Conservation (phyloP, 192 early-diverging fungal species). For the Entomortierella beljakovae region DNA sequence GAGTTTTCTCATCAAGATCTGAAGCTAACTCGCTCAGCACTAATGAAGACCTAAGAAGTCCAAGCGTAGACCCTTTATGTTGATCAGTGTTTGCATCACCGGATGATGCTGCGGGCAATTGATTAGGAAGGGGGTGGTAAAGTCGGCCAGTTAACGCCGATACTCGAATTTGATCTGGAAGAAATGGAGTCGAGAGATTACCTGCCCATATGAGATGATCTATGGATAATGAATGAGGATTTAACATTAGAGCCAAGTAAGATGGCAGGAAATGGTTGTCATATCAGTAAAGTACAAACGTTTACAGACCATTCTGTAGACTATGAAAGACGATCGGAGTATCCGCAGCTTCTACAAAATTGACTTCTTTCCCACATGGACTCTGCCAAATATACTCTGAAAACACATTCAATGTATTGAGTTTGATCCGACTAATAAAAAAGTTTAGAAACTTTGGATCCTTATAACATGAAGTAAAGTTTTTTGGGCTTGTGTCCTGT, state of each 20-base stretch:
- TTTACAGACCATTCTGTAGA: constrained; percentile 9
- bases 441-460: constrained; percentile 41
- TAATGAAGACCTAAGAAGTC: constrained; percentile 38
- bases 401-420: constrained; percentile 16
- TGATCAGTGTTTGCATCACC: not conserved
- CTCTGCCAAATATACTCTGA: constrained; percentile 21
- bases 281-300: not conserved
- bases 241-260: not conserved
- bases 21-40: constrained; percentile 31
- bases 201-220: constrained; percentile 39
- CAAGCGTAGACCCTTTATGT: constrained; percentile 6
- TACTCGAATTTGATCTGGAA: constrained; percentile 29
- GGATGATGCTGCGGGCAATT: not conserved
- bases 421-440: constrained; percentile 18
- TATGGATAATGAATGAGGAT: not conserved
- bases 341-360: constrained; percentile 49
- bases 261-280: not conserved
- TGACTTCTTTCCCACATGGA: constrained; percentile 47
- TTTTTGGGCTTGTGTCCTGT: constrained; percentile 40
- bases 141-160: constrained; percentile 29
- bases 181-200: constrained; percentile 19
- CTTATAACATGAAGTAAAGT: constrained; percentile 43
- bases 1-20: constrained; percentile 23
- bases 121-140: constrained; percentile 31
- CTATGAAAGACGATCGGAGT: constrained; percentile 45